A percentile compares a stretch with the other conserved stretches of the same genome.
Evolutionary conservation across 1,284 basidiomycete genomes (phyloP).

Genomic region (Retiboletus flavoniger): DNA sequence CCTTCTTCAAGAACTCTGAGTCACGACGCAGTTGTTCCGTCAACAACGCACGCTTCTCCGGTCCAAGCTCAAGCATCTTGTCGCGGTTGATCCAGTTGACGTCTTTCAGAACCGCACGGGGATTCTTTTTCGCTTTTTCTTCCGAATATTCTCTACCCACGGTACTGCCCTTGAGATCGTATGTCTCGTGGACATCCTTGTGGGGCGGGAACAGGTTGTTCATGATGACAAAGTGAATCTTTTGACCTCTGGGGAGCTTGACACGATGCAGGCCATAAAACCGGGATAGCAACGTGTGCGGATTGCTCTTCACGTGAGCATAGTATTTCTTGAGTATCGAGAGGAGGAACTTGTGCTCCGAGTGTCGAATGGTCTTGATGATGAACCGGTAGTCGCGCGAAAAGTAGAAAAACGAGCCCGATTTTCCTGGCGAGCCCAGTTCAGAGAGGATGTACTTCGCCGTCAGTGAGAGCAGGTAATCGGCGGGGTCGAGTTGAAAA

Average conservation of each 20-base stretch:
- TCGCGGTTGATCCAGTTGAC: slow-evolving; percentile 91
- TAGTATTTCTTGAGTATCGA: slow-evolving; percentile 86
- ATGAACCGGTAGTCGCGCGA: slow-evolving; percentile 99
- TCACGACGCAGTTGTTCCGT: slow-evolving; percentile 89
- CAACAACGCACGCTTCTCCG: slow-evolving; percentile 89
- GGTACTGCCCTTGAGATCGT: slow-evolving; percentile 94
- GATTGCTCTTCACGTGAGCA: slow-evolving; percentile 85
- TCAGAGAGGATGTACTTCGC: slow-evolving; percentile 98
- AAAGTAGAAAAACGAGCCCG: slow-evolving; percentile 99
- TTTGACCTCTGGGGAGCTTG: slow-evolving; percentile 89
- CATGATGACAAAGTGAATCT: slow-evolving; percentile 99
- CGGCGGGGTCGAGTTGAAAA: slow-evolving; percentile 95
- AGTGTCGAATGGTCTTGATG: slow-evolving; percentile 97
- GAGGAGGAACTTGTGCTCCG: slow-evolving; percentile 92
- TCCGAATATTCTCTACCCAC: slow-evolving; percentile 89
- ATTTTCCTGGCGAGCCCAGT: slow-evolving; percentile 97
- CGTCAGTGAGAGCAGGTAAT: slow-evolving; percentile 95
- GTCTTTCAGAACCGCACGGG: slow-evolving; percentile 91
- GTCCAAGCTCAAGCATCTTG: slow-evolving; percentile 83
- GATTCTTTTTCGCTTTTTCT: slow-evolving; percentile 77
- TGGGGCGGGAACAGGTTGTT: slow-evolving; percentile 99
- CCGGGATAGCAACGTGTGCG: slow-evolving; percentile 89
- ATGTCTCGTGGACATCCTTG: slow-evolving; percentile 97
- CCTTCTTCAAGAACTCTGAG: slow-evolving; percentile 76
- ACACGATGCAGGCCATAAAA: slow-evolving; percentile 98